A percentile compares a stretch with the other conserved stretches of the same genome.
phyloP scores from a whole-genome alignment of 1,139 yeast genomes.

The Suhomyces choctaworum region DNA sequence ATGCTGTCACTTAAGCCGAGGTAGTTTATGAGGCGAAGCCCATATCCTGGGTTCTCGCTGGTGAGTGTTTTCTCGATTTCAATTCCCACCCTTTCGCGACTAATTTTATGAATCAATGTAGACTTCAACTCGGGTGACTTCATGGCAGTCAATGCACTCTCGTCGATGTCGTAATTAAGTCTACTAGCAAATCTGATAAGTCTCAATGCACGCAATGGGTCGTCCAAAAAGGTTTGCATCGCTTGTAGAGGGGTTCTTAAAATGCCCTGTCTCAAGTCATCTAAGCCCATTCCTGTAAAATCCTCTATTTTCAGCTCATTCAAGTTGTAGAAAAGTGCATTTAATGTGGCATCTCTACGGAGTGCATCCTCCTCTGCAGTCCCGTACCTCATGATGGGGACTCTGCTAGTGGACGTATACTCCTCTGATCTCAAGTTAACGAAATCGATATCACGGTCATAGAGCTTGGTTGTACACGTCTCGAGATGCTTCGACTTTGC shows the following conservation, averaged over 20 bases:
- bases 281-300: conserved; percentile 71
- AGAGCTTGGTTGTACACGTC: conserved; percentile 88
- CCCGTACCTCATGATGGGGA: conserved; percentile 77
- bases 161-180: conserved; percentile 66
- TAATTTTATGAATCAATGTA: conserved; percentile 70
- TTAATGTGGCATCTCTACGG: conserved; percentile 91
- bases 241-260: conserved; percentile 89
- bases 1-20: conserved; percentile 60
- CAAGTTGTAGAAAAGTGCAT: conserved; percentile 86
- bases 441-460: conserved; percentile 82
- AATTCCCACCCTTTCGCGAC: conserved; percentile 87
- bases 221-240: conserved; percentile 81
- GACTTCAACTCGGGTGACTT: conserved; percentile 52
- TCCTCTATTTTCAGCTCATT: conserved; percentile 73
- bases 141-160: conserved; percentile 67
- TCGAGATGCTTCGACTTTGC: conserved; percentile 94
- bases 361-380: conserved; percentile 90
- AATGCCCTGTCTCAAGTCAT: conserved; percentile 68
- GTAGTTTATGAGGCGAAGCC: conserved; percentile 57
- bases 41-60: conserved; percentile 65
- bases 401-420: conserved; percentile 78
- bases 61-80: conserved; percentile 75
- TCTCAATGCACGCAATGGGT: conserved; percentile 86
- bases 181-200: conserved; percentile 83
- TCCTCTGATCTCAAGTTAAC: conserved; percentile 88